Percentiles rank a stretch among this genome's conserved stretches.
These are phyloP conservation scores for Amorphotheca resinae DNA, from an alignment of 495 filamentous ascomycete genomes.

Conservation along the genomic window DNA sequence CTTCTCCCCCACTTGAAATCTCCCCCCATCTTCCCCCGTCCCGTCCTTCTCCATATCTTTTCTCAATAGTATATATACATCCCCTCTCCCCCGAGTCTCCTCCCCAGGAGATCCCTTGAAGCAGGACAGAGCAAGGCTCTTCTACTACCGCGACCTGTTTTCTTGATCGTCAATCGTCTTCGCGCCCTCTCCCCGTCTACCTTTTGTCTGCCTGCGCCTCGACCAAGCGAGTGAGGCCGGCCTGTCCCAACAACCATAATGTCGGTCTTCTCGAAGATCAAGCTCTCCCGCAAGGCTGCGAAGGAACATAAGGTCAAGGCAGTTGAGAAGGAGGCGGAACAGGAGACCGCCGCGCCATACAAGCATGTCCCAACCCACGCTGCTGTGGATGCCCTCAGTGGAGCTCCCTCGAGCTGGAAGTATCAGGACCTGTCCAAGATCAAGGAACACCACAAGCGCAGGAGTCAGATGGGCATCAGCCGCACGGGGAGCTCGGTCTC, in stretches of 20 bases:
- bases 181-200: too few relatives aligned
- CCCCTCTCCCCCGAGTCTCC: too few relatives aligned
- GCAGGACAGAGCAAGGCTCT: too few relatives aligned
- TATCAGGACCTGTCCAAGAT: slow-evolving; percentile 18
- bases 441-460: slow-evolving; percentile 18
- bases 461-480: slow-evolving; percentile 18
- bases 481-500: slow-evolving; percentile 14
- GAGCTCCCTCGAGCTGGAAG: slow-evolving; percentile 37
- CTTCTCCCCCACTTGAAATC: not conserved
- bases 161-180: too few relatives aligned
- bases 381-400: slow-evolving; percentile 40
- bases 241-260: slow-evolving; percentile 22
- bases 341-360: slow-evolving; percentile 26
- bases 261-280: slow-evolving; percentile 41
- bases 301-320: slow-evolving; percentile 37
- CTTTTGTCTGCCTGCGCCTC: too few relatives aligned
- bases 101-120: too few relatives aligned
- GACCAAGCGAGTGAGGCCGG: too few relatives aligned
- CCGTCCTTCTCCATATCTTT: too few relatives aligned
- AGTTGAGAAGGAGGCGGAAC: slow-evolving; percentile 29
- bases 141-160: too few relatives aligned
- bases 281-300: slow-evolving; percentile 32
- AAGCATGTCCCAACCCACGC: slow-evolving; percentile 46
- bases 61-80: too few relatives aligned
- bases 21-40: not conserved